Percentiles rank a stretch among this genome's conserved stretches.
These are phyloP conservation scores for Skeletonema potamos DNA, from an alignment of 108 stramenopile genomes.

Conservation along the genomic window DNA sequence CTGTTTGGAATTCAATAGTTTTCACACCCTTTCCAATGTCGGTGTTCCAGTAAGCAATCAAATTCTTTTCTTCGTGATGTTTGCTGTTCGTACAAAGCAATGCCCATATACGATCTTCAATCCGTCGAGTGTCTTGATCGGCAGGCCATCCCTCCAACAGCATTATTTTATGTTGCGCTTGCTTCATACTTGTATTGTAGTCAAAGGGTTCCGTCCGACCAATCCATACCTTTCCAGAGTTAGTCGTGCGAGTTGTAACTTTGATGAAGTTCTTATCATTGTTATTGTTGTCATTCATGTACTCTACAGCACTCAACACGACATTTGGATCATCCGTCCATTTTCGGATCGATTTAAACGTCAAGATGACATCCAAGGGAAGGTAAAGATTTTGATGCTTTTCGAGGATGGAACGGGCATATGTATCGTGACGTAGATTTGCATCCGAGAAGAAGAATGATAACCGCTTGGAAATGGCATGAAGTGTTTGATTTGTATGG, in stretches of 20 bases:
- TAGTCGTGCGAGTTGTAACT: neutral
- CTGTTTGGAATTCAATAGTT: conserved; percentile 33
- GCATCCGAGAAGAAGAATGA: conserved; percentile 39
- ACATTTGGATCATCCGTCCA: neutral
- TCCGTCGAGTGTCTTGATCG: conserved; percentile 9
- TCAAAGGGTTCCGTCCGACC: conserved; percentile 17
- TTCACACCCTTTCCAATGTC: conserved; percentile 10
- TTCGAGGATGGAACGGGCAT: conserved; percentile 28
- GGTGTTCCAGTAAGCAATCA: conserved; percentile 22
- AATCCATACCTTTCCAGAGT: conserved; percentile 6
- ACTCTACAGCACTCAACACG: conserved; percentile 10
- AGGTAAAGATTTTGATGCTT: conserved; percentile 19
- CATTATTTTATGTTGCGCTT: conserved; percentile 13
- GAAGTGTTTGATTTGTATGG: neutral
- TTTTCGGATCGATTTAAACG: conserved; percentile 22
- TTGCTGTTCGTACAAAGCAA: conserved; percentile 4
- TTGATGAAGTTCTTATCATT: neutral
- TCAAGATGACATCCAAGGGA: conserved; percentile 19
- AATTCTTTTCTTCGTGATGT: neutral
- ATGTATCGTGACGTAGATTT: conserved; percentile 33
- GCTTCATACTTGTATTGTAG: conserved; percentile 17
- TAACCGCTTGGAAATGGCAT: conserved; percentile 12
- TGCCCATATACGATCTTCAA: conserved; percentile 10
- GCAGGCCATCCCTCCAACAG: conserved; percentile 18
- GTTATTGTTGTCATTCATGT: neutral